phyloP scores from a whole-genome alignment of 257 asterid genomes.

The Gentiana straminea region DNA sequence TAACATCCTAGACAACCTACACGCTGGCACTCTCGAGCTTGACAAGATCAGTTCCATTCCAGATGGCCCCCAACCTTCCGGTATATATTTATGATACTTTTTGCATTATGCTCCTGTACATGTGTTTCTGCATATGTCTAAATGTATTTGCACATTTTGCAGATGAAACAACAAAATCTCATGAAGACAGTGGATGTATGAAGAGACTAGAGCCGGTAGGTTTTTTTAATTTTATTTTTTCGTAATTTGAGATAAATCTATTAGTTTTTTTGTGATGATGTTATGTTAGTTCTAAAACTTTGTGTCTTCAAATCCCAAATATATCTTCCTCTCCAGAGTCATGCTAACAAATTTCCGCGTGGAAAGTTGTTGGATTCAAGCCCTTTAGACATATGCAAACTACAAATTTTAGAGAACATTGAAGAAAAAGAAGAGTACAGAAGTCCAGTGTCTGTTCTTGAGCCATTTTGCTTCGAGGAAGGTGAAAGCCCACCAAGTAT shows the following conservation, averaged over 20 bases:
- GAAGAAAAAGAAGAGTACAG: conserved; percentile 51
- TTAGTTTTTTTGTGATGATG: neutral
- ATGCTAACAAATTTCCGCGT: conserved; percentile 27
- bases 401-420: conserved; percentile 19
- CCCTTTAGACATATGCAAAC: conserved; percentile 25
- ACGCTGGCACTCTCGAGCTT: neutral
- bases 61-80: conserved; percentile 13
- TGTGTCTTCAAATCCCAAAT: neutral
- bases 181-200: conserved; percentile 14
- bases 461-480: conserved; percentile 43
- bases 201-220: conserved; percentile 22
- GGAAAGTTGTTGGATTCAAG: conserved; percentile 29
- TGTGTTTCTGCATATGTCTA: conserved; percentile 1
- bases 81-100: conserved; percentile 17
- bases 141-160: conserved; percentile 27
- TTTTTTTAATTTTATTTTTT: conserved; percentile 8
- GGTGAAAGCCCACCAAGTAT: conserved; percentile 34
- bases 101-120: conserved; percentile 2
- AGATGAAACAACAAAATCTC: conserved; percentile 10
- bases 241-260: neutral
- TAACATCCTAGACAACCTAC: neutral
- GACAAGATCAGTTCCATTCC: conserved; percentile 2
- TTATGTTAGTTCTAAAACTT: neutral
- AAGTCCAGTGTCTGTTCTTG: conserved; percentile 80
- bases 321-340: conserved; percentile 25